phyloP scores from a whole-genome alignment of 352 stramenopile genomes.

The Elongisporangium undulatum region DNA sequence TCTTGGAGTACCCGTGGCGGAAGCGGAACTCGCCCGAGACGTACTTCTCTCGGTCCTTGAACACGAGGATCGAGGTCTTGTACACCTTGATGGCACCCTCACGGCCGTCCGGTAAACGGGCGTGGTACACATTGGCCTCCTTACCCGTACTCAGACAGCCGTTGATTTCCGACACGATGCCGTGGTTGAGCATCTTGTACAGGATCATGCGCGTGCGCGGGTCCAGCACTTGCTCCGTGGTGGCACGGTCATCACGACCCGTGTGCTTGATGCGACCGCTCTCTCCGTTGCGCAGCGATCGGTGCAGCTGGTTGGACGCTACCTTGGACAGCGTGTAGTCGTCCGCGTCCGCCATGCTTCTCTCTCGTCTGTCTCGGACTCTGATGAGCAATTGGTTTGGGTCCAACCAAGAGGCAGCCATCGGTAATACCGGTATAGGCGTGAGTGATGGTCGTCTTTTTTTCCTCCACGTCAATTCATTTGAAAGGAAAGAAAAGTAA shows the following conservation, averaged over 20 bases:
- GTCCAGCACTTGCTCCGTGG: constrained; percentile 97
- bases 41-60: constrained; percentile 99
- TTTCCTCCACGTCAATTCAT: not conserved
- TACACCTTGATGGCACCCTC: constrained; percentile 87
- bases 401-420: not conserved
- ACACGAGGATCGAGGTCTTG: constrained; percentile 96
- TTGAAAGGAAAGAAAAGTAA: not conserved
- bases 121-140: constrained; percentile 99
- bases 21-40: constrained; percentile 98
- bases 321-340: constrained; percentile 72
- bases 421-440: not conserved
- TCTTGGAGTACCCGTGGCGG: constrained; percentile 94
- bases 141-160: constrained; percentile 99
- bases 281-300: constrained; percentile 71
- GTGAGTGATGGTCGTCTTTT: not conserved
- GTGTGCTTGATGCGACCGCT: constrained; percentile 87
- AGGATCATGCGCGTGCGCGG: constrained; percentile 98
- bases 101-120: constrained; percentile 55
- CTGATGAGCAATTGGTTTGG: not conserved
- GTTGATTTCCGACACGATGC: constrained; percentile 96
- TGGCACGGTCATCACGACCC: constrained; percentile 96
- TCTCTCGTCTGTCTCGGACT: not conserved
- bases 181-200: constrained; percentile 97
- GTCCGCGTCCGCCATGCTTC: constrained; percentile 53
- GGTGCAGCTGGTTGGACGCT: constrained; percentile 73